A percentile compares a stretch with the other conserved stretches of the same genome.
Evolutionary conservation across 2,329 filamentous ascomycete species (phyloP).

Genomic region (Fusarium austroafricanum): DNA sequence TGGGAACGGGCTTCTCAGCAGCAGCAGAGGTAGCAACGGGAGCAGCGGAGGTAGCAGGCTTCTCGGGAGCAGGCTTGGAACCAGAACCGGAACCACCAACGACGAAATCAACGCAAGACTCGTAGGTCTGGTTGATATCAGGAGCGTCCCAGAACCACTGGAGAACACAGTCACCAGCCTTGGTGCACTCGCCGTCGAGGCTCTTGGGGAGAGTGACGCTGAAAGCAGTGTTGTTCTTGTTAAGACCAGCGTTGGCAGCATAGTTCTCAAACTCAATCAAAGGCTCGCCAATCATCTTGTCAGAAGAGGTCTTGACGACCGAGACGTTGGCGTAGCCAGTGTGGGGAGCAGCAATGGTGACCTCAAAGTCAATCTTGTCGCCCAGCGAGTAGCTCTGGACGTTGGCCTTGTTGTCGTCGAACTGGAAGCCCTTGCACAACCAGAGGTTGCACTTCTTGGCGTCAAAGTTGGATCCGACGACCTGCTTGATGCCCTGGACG

Average conservation of each 20-base stretch:
- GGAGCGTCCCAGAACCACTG: conserved; percentile 73
- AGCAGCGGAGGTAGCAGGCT: conserved; percentile 1
- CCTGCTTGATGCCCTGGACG: conserved; percentile 52
- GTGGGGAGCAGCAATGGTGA: conserved; percentile 58
- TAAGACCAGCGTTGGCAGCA: conserved; percentile 57
- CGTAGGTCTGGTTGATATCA: conserved; percentile 69
- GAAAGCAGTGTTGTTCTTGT: conserved; percentile 61
- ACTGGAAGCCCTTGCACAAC: conserved; percentile 61
- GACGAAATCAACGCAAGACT: conserved; percentile 70
- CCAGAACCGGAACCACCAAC: conserved; percentile 28
- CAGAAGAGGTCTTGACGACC: conserved; percentile 64
- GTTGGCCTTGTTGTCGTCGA: conserved; percentile 57
- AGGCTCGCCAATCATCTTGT: conserved; percentile 63
- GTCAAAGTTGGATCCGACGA: conserved; percentile 43
- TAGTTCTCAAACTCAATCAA: conserved; percentile 68
- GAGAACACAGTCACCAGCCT: conserved; percentile 62
- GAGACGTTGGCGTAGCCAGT: conserved; percentile 66
- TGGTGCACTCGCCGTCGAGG: conserved; percentile 59
- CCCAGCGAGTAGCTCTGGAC: conserved; percentile 58
- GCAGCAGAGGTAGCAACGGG: not conserved
- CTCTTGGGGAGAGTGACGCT: conserved; percentile 65
- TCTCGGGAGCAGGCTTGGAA: conserved; percentile 19
- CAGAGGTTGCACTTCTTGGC: conserved; percentile 53
- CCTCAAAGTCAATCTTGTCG: conserved; percentile 57
- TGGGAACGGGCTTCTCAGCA: not conserved